phyloP scores from a whole-genome alignment of 108 stramenopile genomes.

The Epipyxis sp. region DNA sequence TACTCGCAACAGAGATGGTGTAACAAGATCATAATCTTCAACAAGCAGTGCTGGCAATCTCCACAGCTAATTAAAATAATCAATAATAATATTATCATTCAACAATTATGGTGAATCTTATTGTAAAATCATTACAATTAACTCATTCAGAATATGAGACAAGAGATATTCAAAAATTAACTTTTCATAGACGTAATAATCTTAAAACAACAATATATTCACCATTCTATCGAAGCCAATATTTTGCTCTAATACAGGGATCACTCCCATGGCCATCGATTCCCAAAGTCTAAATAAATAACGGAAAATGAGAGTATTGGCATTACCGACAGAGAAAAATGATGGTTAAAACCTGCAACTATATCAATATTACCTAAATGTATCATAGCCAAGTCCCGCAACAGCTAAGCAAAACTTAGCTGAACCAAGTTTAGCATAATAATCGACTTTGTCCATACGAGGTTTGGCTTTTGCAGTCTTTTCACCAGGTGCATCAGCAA shows the following conservation, averaged over 20 bases:
- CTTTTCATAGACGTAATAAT: too few relatives aligned
- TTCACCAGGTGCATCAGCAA: not conserved
- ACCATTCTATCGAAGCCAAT: slow-evolving; percentile 20
- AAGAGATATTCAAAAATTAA: not conserved
- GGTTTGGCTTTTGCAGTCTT: not conserved
- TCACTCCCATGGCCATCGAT: slow-evolving; percentile 4
- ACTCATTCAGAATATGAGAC: not conserved
- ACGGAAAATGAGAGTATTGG: too few relatives aligned
- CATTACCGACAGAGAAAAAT: too few relatives aligned
- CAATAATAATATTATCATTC: not conserved
- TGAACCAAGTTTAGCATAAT: not conserved
- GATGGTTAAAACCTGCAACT: too few relatives aligned
- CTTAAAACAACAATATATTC: not conserved
- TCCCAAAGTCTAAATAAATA: slow-evolving; percentile 25
- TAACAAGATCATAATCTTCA: slow-evolving; percentile 2
- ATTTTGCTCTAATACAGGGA: slow-evolving; percentile 18
- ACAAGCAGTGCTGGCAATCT: slow-evolving; percentile 17
- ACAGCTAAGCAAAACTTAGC: not conserved
- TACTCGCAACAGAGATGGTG: slow-evolving; percentile 6
- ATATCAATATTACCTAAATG: slow-evolving; percentile 3
- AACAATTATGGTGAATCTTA: not conserved
- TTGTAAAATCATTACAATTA: too few relatives aligned
- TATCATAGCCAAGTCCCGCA: slow-evolving; percentile 30
- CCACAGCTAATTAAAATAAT: not conserved
- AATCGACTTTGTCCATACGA: not conserved